Evolutionary conservation across 768 basidiomycete species (phyloP), one percentile per base, ranked within the genome.

Genomic region (Suillus variegatus): DNA sequence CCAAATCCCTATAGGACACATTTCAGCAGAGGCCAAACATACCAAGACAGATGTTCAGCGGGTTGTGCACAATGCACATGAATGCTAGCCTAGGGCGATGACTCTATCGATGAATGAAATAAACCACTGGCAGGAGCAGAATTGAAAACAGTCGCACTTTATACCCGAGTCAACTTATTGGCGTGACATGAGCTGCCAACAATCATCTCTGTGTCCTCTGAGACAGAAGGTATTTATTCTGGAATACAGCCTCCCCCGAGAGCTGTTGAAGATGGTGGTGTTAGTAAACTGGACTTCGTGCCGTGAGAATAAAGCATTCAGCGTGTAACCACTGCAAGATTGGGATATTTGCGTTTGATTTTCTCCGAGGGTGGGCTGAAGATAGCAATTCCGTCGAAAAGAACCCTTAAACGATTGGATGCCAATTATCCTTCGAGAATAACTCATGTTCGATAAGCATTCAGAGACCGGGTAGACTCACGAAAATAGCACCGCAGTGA

Each of bases 341-440:
- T 92, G 90, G 9, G 82, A 70, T 8, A 88, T 76, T 38, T 78
- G 74, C 1, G 82, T 82, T 14, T 78, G 76, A 12, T 67, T 70
- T 72, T 88, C 88, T 1, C 89, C 90, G 2, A 85, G 77, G 2
- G 81, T 82, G 4, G 89, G 82, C 20, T 75, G 69, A 47, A 92
- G 78, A 56, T 83, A 79, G 70, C 91, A 93, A 1, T 81, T 82
- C 10, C 91, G 84, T 20, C 88, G 82, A 49, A 92, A 81, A 1
- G 94, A 95, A 1, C 94, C 95, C 64, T 90, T 88, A 81, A 99
- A 99, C 0, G 93, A 87, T 70, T 98, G 94, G 1, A 97, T 86
- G n/a, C 97, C 96, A 64, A 97, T 92, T 72, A 98, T 92, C 4
- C 93, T 74, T 36, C 10, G 25, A 61, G 47, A 25, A 64, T 66